A percentile compares a stretch with the other conserved stretches of the same genome.
These are phyloP conservation scores for Cetraspora pellucida DNA, from an alignment of 192 early-diverging fungal species.

Conservation along the genomic window DNA sequence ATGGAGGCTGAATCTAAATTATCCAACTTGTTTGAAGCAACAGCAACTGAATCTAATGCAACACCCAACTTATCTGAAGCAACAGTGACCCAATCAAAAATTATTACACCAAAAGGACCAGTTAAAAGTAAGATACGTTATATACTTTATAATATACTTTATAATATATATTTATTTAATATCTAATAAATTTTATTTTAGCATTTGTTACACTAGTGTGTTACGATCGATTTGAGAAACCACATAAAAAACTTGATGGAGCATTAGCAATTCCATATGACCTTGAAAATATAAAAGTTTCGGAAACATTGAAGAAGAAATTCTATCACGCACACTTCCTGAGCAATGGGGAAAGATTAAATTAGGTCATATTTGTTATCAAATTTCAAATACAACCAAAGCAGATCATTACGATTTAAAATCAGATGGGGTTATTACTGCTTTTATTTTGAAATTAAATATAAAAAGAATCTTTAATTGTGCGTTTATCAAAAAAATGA, in stretches of 20 bases:
- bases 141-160: too few relatives aligned
- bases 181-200: not conserved
- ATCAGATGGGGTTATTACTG: not conserved
- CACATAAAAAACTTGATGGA: not conserved
- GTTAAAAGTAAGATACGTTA: too few relatives aligned
- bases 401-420: not conserved
- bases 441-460: not conserved
- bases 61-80: too few relatives aligned
- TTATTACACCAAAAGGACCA: too few relatives aligned
- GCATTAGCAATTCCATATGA: not conserved
- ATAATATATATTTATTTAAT: too few relatives aligned
- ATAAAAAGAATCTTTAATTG: not conserved
- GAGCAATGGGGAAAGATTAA: not conserved
- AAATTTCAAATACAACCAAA: not conserved
- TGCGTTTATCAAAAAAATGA: not conserved
- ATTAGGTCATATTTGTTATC: not conserved
- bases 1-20: too few relatives aligned
- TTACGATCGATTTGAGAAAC: not conserved
- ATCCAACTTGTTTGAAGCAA: too few relatives aligned
- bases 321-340: not conserved
- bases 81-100: too few relatives aligned
- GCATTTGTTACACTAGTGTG: not conserved
- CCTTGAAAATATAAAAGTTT: not conserved
- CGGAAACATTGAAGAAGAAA: constrained; percentile 2
- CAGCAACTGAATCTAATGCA: too few relatives aligned